Conservation (phyloP, 2,329 filamentous ascomycete species). For the Lasiodiplodia citricola region DNA sequence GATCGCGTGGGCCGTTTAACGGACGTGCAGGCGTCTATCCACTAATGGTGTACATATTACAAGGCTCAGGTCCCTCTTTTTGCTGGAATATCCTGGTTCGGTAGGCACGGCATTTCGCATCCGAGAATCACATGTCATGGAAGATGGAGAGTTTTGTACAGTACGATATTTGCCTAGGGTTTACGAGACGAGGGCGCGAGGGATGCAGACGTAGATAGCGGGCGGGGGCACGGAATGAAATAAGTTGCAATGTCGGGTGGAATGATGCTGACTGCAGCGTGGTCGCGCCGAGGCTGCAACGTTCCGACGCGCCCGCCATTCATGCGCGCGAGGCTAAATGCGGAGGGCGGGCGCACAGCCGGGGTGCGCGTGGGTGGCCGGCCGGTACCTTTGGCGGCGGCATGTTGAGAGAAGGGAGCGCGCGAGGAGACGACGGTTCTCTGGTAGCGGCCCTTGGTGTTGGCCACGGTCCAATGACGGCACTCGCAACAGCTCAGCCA, state of each 20-base stretch:
- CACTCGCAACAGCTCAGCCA: slow-evolving; percentile 16
- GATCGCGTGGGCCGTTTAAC: slow-evolving; percentile 12
- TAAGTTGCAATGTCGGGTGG: slow-evolving; percentile 10
- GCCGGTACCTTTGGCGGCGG: not conserved
- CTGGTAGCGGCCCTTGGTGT: not conserved
- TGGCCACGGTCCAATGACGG: slow-evolving; percentile 19
- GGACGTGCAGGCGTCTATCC: slow-evolving; percentile 7
- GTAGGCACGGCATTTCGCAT: slow-evolving; percentile 13
- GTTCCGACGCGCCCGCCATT: slow-evolving; percentile 17
- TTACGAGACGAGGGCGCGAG: not conserved
- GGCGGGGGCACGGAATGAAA: slow-evolving; percentile 2
- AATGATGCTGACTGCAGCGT: slow-evolving; percentile 12
- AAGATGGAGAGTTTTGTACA: not conserved
- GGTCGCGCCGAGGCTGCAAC: slow-evolving; percentile 13
- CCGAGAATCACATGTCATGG: slow-evolving; percentile 20
- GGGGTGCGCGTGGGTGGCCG: not conserved
- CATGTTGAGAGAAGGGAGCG: not conserved
- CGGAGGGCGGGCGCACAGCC: slow-evolving; percentile 1
- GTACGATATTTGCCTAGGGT: not conserved
- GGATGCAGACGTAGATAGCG: not conserved
- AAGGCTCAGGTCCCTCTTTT: not conserved
- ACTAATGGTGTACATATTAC: slow-evolving; percentile 8
- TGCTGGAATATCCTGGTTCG: slow-evolving; percentile 9
- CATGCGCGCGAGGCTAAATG: slow-evolving; percentile 16
- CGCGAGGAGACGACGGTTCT: not conserved